Evolutionary conservation across 116 monocot species (phyloP).

Genomic region (Phalaenopsis hybrid): DNA sequence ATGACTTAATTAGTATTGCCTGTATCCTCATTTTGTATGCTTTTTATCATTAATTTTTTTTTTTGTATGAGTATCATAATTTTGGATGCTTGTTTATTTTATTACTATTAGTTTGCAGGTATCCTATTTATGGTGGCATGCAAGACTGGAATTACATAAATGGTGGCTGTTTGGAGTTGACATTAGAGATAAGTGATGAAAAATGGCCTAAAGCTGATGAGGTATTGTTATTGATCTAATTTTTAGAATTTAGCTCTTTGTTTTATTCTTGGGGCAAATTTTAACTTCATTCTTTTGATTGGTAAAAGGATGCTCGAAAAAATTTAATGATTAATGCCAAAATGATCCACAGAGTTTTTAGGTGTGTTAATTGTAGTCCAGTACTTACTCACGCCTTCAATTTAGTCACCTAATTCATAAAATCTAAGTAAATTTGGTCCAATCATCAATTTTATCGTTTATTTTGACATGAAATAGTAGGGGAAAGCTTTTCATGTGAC

Average conservation of each 20-base stretch:
- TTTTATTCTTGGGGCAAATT: background rate
- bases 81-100: background rate
- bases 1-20: background rate
- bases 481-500: too few species aligned
- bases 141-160: slow-evolving; percentile 99
- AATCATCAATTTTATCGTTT: too few species aligned
- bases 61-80: background rate
- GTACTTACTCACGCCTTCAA: too few species aligned
- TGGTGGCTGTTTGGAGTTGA: slow-evolving; percentile 92
- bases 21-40: background rate
- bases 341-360: too few species aligned
- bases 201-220: slow-evolving; percentile 94
- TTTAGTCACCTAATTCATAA: too few species aligned
- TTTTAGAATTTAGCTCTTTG: background rate
- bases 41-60: background rate
- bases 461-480: too few species aligned
- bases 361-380: too few species aligned
- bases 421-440: too few species aligned
- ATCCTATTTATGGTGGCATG: slow-evolving; percentile 98
- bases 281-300: background rate
- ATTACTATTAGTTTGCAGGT: slow-evolving; percentile 41
- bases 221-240: slow-evolving; percentile 31
- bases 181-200: slow-evolving; percentile 82
- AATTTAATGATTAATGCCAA: too few species aligned
- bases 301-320: background rate